Evolutionary conservation across 139 green algal species (phyloP).

Genomic region (Bryopsis sp.): DNA sequence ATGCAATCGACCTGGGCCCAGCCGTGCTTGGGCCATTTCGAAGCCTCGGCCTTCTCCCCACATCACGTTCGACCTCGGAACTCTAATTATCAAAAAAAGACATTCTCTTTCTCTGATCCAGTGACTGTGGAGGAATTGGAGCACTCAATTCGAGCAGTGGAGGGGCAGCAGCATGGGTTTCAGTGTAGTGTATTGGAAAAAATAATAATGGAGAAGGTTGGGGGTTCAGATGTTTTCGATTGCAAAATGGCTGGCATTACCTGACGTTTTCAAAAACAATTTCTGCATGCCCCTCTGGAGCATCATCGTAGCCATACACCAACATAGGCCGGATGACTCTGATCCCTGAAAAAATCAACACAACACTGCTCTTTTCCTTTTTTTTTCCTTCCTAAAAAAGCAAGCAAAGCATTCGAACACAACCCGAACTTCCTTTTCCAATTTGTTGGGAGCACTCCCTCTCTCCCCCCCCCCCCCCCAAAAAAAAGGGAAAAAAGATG

Average conservation of each 20-base stretch:
- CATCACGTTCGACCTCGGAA: constrained; percentile 24
- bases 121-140: too few relatives aligned
- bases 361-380: too few relatives aligned
- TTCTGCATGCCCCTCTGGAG: constrained; percentile 93
- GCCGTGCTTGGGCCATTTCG: constrained; percentile 92
- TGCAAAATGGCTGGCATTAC: too few relatives aligned
- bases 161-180: too few relatives aligned
- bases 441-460: too few relatives aligned
- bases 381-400: too few relatives aligned
- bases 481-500: background rate
- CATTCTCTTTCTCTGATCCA: too few relatives aligned
- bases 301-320: constrained; percentile 91
- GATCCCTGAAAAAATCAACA: constrained; percentile 52
- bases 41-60: constrained; percentile 87
- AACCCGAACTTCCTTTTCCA: too few relatives aligned
- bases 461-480: background rate
- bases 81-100: constrained; percentile 13
- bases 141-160: background rate
- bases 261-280: constrained; percentile 67
- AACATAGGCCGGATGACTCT: constrained; percentile 42
- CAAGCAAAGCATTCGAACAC: too few relatives aligned
- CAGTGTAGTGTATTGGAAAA: too few relatives aligned
- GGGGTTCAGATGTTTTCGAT: too few relatives aligned
- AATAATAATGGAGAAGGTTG: too few relatives aligned
- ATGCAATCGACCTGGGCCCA: constrained; percentile 95